Base-by-base conservation (phyloP, 164 flowering plant species). In the Umbellularia californica region DNA sequence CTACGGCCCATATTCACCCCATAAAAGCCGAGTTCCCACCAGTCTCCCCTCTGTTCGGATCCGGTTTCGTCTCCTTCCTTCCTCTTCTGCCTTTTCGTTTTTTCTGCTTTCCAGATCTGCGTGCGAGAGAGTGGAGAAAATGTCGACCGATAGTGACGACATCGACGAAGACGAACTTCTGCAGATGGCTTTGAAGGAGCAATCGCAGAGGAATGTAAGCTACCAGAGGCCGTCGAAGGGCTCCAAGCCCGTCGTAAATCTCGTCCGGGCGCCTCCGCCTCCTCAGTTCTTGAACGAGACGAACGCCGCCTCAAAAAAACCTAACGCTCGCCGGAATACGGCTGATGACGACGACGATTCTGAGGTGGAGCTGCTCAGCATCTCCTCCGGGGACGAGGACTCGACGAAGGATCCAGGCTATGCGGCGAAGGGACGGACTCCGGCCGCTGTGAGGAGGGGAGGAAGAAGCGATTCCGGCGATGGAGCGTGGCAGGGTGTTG, bases 111-210 rank as follows among this genome's bases (percentile, higher is more conserved):
- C n/a, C 60, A 55, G n/a, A 55, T 55, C 60, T 17, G 60, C 1
- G n/a, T 2, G 60, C 0, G 60, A 17, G 60, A 14, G 60, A 15
- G 60, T 17, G 50, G 23, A 14, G 63, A 67, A 67, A 51, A 88
- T 88, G 97, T 87, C 94, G 66, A 90, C 85, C 88, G 97, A 87
- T 79, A 83, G 89, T 74, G 92, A 67, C 10, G 92, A 86, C 69
- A 28, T 88, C 5, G 98, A 94, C 78, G 99, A 96, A 78, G 99
- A 96, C 72, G 99, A 96, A 95, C 97, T 96, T 52, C 86, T 96
- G 15, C 98, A 96, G 82, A 91, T 90, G 78, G 99, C 99, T 2
- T 70, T 96, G 65, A 84, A 84, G 65, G 98, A 96, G 86, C 99
- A 96, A 78, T 75, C 95, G 3, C 84, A 88, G 73, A 85, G 97